Evolutionary conservation across 345 rosid genomes (phyloP).

Genomic region (Arabis alpina): DNA sequence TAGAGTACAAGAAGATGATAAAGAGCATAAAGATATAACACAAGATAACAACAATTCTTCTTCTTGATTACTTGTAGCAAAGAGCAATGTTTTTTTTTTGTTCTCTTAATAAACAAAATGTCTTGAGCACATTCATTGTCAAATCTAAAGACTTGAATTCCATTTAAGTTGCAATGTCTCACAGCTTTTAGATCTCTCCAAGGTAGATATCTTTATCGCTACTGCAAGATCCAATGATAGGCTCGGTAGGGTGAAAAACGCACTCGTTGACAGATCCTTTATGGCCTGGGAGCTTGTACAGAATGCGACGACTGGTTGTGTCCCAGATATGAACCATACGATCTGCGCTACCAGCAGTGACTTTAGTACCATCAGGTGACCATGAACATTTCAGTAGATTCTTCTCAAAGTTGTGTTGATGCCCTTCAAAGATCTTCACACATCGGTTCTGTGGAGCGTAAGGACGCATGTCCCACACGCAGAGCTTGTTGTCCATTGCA

Average conservation of each 20-base stretch:
- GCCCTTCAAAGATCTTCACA: constrained; percentile 89
- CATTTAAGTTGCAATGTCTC: constrained; percentile 14
- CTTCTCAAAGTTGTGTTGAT: constrained; percentile 98
- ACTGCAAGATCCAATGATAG: constrained; percentile 93
- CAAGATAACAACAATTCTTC: constrained; percentile 29
- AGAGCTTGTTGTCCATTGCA: constrained; percentile 94
- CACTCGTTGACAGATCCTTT: constrained; percentile 88
- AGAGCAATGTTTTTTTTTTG: constrained; percentile 17
- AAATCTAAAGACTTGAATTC: constrained; percentile 31
- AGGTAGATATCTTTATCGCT: constrained; percentile 92
- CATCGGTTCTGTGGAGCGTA: constrained; percentile 97
- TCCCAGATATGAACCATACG: constrained; percentile 99
- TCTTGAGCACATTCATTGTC: constrained; percentile 24
- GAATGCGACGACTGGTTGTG: constrained; percentile 79
- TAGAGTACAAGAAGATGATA: constrained; percentile 46
- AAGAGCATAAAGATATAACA: constrained; percentile 26
- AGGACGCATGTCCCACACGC: constrained; percentile 98
- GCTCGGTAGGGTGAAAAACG: constrained; percentile 84
- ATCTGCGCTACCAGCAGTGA: constrained; percentile 92
- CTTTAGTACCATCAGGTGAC: constrained; percentile 97
- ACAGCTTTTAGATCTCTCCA: constrained; percentile 74
- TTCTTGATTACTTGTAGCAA: constrained; percentile 35
- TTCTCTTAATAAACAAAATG: constrained; percentile 27
- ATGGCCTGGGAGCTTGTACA: constrained; percentile 97
- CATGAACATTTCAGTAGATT: constrained; percentile 83